Evolutionary conservation across 2,329 filamentous ascomycete species (phyloP).

Genomic region (Cercospora zeina): DNA sequence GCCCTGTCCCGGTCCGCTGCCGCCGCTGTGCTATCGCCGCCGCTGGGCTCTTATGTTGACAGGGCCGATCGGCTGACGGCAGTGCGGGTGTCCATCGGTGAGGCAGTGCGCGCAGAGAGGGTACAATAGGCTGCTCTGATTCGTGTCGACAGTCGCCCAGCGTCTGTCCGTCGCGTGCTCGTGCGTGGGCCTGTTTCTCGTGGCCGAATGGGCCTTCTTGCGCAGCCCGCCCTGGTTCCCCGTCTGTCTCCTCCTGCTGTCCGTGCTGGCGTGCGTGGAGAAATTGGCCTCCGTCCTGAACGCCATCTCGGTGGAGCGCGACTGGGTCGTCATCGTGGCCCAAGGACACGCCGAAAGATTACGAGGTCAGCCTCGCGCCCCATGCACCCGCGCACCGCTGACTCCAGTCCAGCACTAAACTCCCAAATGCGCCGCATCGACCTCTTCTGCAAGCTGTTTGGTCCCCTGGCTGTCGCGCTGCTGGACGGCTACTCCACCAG

Average conservation of each 20-base stretch:
- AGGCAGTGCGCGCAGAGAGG: constrained; percentile 12
- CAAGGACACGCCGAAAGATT: constrained; percentile 41
- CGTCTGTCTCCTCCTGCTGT: constrained; percentile 41
- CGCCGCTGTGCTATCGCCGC: constrained; percentile 60
- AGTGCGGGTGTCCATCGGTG: constrained; percentile 45
- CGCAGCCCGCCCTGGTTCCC: constrained; percentile 9
- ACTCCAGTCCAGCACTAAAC: constrained; percentile 50
- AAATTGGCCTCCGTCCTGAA: constrained; percentile 67
- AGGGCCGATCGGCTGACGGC: constrained; percentile 44
- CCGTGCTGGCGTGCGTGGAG: constrained; percentile 65
- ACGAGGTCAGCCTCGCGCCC: constrained; percentile 21
- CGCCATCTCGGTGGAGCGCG: constrained; percentile 67
- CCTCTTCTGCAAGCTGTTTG: constrained; percentile 59
- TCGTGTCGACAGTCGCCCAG: constrained; percentile 31
- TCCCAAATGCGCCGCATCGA: constrained; percentile 62
- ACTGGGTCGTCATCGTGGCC: constrained; percentile 57
- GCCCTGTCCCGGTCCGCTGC: constrained; percentile 61
- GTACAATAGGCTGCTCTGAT: constrained; percentile 16
- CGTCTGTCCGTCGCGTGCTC: constrained; percentile 34
- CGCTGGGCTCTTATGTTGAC: constrained; percentile 63
- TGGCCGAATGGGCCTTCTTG: constrained; percentile 17
- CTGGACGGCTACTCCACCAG: constrained; percentile 52
- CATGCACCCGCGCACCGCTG: background rate
- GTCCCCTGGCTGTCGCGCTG: constrained; percentile 54
- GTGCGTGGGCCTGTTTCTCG: constrained; percentile 27